Percentiles rank a stretch among this genome's conserved stretches.
These are phyloP conservation scores for Cadophora luteo-olivacea DNA, from an alignment of 2,329 filamentous ascomycete genomes.

Conservation along the genomic window DNA sequence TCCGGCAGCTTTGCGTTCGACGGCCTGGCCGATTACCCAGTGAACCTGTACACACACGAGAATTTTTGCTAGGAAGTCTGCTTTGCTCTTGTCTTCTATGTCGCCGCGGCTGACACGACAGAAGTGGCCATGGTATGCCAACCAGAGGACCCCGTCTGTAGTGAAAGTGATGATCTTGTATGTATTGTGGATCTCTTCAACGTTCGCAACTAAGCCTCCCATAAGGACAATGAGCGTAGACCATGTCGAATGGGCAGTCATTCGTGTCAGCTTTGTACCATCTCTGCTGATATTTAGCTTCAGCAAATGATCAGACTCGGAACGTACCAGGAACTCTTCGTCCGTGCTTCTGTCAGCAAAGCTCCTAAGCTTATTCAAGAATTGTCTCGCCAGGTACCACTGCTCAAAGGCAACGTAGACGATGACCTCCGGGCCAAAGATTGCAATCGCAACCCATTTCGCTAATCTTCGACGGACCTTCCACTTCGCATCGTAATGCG, in stretches of 20 bases:
- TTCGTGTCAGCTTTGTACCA: background rate
- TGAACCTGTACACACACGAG: background rate
- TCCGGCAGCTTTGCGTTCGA: conserved; percentile 5
- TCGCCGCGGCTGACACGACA: background rate
- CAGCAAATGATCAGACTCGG: too few species aligned
- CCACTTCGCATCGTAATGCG: background rate
- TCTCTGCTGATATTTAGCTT: background rate
- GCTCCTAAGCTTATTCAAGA: background rate
- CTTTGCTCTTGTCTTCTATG: conserved; percentile 16
- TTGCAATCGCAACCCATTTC: background rate
- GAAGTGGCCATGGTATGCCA: background rate
- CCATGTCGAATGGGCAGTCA: conserved; percentile 6
- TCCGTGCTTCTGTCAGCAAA: too few species aligned
- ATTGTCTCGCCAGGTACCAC: background rate
- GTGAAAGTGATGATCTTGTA: background rate
- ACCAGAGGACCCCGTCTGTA: background rate
- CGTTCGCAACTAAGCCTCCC: conserved; percentile 14
- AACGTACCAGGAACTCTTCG: too few species aligned
- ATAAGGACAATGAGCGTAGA: conserved; percentile 11
- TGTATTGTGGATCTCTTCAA: conserved; percentile 14
- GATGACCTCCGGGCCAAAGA: background rate
- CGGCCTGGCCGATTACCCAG: background rate
- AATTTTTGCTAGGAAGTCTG: conserved; percentile 1
- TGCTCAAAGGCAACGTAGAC: conserved; percentile 1
- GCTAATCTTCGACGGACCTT: background rate